Conservation (phyloP, 306 rosid species). For the Purshia tridentata region DNA sequence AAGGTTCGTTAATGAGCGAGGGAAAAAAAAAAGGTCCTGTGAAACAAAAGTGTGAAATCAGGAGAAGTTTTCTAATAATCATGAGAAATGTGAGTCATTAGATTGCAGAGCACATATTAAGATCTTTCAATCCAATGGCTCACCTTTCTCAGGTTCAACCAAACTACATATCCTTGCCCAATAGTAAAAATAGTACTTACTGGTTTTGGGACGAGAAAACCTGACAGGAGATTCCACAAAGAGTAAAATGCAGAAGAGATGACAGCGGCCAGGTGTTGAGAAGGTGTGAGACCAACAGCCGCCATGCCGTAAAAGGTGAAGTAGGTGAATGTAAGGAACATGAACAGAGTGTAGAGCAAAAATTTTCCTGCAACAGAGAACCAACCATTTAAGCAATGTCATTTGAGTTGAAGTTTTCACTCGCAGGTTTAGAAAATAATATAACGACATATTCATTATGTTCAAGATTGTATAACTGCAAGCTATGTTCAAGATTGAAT, state of each 20-base stretch:
- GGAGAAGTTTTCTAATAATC: too few species aligned
- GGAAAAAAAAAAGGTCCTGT: neutral
- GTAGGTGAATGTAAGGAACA: constrained; percentile 95
- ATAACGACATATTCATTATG: too few species aligned
- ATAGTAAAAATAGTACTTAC: constrained; percentile 42
- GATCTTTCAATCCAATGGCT: too few species aligned
- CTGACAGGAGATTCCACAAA: constrained; percentile 93
- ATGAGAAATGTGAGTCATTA: too few species aligned
- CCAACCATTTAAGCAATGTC: neutral
- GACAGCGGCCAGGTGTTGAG: constrained; percentile 77
- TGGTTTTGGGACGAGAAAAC: constrained; percentile 83
- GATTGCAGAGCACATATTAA: too few species aligned
- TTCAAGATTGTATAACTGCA: too few species aligned
- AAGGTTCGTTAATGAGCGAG: neutral
- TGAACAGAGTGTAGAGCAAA: constrained; percentile 65
- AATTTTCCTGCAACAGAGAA: constrained; percentile 63
- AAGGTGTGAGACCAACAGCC: constrained; percentile 86
- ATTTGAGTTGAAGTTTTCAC: neutral
- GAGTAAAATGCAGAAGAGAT: constrained; percentile 94
- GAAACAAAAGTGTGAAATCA: neutral
- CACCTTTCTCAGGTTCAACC: too few species aligned
- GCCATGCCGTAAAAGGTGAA: constrained; percentile 95
- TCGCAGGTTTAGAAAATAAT: neutral
- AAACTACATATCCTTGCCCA: neutral
- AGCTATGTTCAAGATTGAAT: too few species aligned